These are phyloP conservation scores for Ceratocystis papillata DNA, from an alignment of 2,329 filamentous ascomycete species.

Conservation along the genomic window DNA sequence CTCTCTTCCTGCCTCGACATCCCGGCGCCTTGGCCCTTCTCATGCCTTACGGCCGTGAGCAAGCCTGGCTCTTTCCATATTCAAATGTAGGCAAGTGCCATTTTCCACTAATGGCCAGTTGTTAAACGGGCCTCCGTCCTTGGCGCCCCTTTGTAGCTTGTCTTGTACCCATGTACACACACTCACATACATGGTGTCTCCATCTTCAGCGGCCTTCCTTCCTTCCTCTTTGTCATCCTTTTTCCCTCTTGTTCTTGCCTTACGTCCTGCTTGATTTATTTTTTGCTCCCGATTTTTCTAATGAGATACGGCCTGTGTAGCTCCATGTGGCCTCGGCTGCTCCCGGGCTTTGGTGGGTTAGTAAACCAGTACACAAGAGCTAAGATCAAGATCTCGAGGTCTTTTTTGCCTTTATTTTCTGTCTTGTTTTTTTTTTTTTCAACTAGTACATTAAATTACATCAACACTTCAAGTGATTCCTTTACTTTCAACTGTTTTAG, in stretches of 20 bases:
- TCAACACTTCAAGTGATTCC: no score
- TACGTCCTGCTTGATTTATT: not conserved
- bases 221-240: not conserved
- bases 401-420: no score
- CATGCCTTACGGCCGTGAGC: not conserved
- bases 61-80: not conserved
- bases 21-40: not conserved
- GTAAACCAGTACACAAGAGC: no score
- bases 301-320: not conserved
- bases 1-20: conserved; percentile 1
- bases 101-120: no score
- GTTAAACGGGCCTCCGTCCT: not conserved
- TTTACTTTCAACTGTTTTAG: no score
- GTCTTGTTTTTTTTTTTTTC: no score
- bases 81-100: no score
- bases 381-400: no score
- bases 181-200: not conserved
- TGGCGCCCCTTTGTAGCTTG: not conserved
- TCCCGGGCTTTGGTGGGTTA: not conserved
- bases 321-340: conserved; percentile 2
- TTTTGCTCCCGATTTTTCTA: not conserved
- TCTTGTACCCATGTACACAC: not conserved
- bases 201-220: not conserved
- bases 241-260: not conserved
- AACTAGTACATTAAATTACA: no score